These are phyloP conservation scores for Lactarius sanguifluus DNA, from an alignment of 768 basidiomycete genomes.

Conservation along the genomic window DNA sequence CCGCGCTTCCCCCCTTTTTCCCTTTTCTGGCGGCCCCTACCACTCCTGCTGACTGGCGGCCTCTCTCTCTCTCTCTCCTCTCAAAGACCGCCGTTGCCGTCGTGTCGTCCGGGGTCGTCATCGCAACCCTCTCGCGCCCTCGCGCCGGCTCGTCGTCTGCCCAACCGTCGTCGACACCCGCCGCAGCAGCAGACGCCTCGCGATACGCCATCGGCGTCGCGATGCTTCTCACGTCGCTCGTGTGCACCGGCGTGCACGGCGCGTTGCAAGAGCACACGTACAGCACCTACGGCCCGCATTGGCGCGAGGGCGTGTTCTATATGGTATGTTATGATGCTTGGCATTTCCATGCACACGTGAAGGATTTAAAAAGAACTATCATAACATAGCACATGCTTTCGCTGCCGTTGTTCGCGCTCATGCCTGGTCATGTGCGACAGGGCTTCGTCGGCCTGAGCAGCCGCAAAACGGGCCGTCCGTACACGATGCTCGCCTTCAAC, in stretches of 20 bases:
- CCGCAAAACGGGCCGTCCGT: slow-evolving; percentile 42
- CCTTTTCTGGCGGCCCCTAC: background rate
- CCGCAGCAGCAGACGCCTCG: slow-evolving; percentile 22
- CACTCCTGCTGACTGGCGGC: slow-evolving; percentile 6
- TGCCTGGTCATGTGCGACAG: slow-evolving; percentile 54
- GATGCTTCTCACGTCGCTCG: slow-evolving; percentile 64
- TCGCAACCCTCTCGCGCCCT: slow-evolving; percentile 70
- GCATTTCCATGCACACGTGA: no score
- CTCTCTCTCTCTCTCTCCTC: background rate
- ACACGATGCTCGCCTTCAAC: slow-evolving; percentile 60
- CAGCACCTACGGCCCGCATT: slow-evolving; percentile 67
- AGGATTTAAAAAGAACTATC: no score
- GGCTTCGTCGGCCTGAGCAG: slow-evolving; percentile 42
- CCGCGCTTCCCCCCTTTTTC: slow-evolving; percentile 2
- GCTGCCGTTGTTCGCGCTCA: slow-evolving; percentile 71
- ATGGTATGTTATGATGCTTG: no score
- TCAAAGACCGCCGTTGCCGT: slow-evolving; percentile 59
- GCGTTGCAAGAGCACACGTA: slow-evolving; percentile 78
- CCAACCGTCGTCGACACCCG: slow-evolving; percentile 5
- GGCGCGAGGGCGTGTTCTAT: slow-evolving; percentile 85
- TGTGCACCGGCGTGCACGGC: slow-evolving; percentile 69
- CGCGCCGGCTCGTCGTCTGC: slow-evolving; percentile 35
- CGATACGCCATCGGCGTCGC: slow-evolving; percentile 64
- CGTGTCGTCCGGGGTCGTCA: slow-evolving; percentile 67
- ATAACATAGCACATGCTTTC: slow-evolving; percentile 61